phyloP scores from a whole-genome alignment of 805 yeast genomes.

The Lachancea waltii region DNA sequence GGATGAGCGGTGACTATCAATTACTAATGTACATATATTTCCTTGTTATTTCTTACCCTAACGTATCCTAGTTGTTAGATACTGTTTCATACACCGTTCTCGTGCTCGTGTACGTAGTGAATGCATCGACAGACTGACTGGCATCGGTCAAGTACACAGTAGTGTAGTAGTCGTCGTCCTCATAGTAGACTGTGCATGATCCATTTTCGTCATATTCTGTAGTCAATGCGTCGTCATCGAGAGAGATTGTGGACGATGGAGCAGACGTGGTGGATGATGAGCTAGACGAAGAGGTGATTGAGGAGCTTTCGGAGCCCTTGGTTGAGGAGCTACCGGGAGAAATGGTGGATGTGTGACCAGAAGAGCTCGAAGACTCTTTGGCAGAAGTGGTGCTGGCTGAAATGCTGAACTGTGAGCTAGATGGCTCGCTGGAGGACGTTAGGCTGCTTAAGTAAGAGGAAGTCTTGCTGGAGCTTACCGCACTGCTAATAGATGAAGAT shows the following conservation, averaged over 20 bases:
- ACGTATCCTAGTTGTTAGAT: constrained; percentile 2
- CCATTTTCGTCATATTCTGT: constrained; percentile 19
- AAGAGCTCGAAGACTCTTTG: constrained; percentile 10
- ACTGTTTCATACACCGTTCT: constrained; percentile 23
- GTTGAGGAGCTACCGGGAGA: constrained; percentile 2
- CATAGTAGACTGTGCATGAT: constrained; percentile 23
- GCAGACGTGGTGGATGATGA: constrained; percentile 7
- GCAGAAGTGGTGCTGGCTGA: neutral
- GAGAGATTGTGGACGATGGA: constrained; percentile 3
- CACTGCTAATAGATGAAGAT: too few species aligned
- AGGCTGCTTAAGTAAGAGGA: too few species aligned
- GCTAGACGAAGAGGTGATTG: constrained; percentile 7
- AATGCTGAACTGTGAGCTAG: neutral
- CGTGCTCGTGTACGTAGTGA: constrained; percentile 32
- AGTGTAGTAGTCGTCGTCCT: constrained; percentile 26
- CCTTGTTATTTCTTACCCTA: neutral
- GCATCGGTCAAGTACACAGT: constrained; percentile 27
- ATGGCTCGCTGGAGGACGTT: too few species aligned
- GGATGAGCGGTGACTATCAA: too few species aligned
- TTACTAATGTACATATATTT: constrained; percentile 4
- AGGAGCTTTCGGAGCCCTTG: neutral
- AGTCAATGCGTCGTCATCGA: constrained; percentile 7
- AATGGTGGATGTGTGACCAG: constrained; percentile 12
- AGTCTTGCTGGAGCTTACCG: too few species aligned
- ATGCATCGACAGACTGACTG: constrained; percentile 29